Conservation (phyloP, 163 green algal genomes). For the Trebouxia gelatinosa region DNA sequence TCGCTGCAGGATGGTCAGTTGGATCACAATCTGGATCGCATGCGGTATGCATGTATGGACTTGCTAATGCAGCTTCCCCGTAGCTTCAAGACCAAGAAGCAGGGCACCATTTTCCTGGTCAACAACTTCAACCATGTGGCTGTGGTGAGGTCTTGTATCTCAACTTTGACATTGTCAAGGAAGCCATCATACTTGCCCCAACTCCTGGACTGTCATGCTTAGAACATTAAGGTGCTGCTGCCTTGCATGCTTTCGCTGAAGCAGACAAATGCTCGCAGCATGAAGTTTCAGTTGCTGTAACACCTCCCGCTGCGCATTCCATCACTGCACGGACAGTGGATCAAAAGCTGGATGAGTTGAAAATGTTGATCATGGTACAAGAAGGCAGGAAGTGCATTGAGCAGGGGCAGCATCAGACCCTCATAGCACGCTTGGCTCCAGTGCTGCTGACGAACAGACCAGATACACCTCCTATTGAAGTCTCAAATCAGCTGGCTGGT, state of each 20-base stretch:
- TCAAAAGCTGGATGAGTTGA: not conserved
- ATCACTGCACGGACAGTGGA: too few relatives aligned
- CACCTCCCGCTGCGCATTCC: too few relatives aligned
- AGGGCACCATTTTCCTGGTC: constrained; percentile 85
- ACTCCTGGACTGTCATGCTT: too few relatives aligned
- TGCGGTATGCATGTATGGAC: constrained; percentile 62
- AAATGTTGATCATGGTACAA: not conserved
- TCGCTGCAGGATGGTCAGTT: constrained; percentile 50
- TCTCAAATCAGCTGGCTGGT: not conserved
- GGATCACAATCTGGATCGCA: constrained; percentile 55
- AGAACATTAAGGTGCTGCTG: too few relatives aligned
- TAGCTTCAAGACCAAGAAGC: constrained; percentile 36
- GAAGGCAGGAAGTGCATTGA: not conserved
- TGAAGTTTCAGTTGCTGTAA: too few relatives aligned
- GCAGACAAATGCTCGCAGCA: too few relatives aligned
- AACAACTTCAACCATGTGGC: constrained; percentile 81
- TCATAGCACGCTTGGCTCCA: not conserved
- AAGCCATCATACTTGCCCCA: too few relatives aligned
- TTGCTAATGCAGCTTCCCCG: constrained; percentile 49
- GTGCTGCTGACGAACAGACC: not conserved
- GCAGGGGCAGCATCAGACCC: not conserved
- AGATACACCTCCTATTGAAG: not conserved
- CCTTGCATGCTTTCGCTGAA: too few relatives aligned
- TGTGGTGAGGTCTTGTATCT: constrained; percentile 27
- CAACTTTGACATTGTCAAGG: too few relatives aligned